Conservation (phyloP, 2,329 filamentous ascomycete genomes). For the Ophiostoma sp. region DNA sequence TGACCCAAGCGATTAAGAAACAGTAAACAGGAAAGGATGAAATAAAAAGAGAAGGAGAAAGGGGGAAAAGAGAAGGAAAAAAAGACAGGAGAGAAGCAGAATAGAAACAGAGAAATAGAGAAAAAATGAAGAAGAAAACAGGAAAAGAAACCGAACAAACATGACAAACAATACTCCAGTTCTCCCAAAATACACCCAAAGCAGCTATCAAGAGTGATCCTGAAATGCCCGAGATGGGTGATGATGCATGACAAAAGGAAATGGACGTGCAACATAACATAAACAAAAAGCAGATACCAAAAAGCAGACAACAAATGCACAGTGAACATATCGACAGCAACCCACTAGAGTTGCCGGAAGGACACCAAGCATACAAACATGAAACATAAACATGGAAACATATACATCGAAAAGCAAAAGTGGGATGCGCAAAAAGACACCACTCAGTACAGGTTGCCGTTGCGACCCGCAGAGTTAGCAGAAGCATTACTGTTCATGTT, state of each 20-base stretch:
- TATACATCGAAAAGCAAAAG: background rate
- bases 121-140: background rate
- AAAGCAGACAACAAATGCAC: background rate
- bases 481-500: constrained; percentile 2
- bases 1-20: constrained; percentile 8
- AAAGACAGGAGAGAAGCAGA: constrained; percentile 12
- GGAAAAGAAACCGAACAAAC: background rate
- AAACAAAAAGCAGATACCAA: background rate
- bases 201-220: background rate
- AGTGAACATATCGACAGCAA: background rate
- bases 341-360: background rate
- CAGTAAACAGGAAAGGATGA: constrained; percentile 2
- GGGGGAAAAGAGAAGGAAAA: constrained; percentile 11
- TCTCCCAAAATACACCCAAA: constrained; percentile 11
- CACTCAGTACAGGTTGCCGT: constrained; percentile 3
- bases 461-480: background rate
- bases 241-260: constrained; percentile 15
- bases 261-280: constrained; percentile 14
- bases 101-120: too few relatives aligned
- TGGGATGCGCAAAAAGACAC: too few relatives aligned
- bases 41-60: constrained; percentile 2
- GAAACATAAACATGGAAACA: background rate
- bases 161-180: constrained; percentile 1
- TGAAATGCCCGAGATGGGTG: background rate
- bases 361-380: background rate